Base-by-base conservation (phyloP, 768 basidiomycete species). In the Auricularia sp. region DNA sequence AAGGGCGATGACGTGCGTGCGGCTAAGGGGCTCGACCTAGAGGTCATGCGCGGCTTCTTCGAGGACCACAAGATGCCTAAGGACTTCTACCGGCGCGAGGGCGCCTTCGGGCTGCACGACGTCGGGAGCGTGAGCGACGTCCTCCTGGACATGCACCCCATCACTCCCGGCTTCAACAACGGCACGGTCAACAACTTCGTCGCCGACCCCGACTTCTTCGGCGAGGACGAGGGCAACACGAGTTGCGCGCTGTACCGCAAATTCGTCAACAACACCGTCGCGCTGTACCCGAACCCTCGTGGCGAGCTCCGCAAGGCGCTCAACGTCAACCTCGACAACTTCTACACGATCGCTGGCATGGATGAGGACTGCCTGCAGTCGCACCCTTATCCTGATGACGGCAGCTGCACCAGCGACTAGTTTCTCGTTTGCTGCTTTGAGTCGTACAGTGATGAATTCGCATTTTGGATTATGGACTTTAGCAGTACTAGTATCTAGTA, bases 261-360 rank as follows among this genome's bases (percentile, higher is more conserved):
- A n/a, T 62, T 62, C 36, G 65, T 62, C 21, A 47, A 62, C 23
- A 62, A 39, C 36, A 53, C 62, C 16, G 14, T 59, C 11, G 42
- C 35, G 29, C 61, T 62, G 61, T 65, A 65, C 43, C 65, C 65
- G 21, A 62, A 58, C 36, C 65, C 65, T 11, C 63, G 21, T 12
- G 65, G 65, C 18, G 36, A 18, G 3, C 51, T 65, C 1, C 44
- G 61, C 16, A 59, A 43, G 23, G 21, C 61, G 16, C n/a, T 65
- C 23, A 58, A 34, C 10, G 36, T n/a, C 16, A 65, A 65, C 43
- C 61, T 65, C 29, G 61, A 21, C 33, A 58, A 58, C 51, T 60
- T 64, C n/a, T 64, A 12, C 47, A 42, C 39, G 39, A 42, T 14
- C 8, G 39, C 39, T 7, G 7, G 8, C 39, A 14, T 8, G 39